phyloP scores from a whole-genome alignment of 176 grass and related monocot genomes.

The Cenchrus fungigraminus region DNA sequence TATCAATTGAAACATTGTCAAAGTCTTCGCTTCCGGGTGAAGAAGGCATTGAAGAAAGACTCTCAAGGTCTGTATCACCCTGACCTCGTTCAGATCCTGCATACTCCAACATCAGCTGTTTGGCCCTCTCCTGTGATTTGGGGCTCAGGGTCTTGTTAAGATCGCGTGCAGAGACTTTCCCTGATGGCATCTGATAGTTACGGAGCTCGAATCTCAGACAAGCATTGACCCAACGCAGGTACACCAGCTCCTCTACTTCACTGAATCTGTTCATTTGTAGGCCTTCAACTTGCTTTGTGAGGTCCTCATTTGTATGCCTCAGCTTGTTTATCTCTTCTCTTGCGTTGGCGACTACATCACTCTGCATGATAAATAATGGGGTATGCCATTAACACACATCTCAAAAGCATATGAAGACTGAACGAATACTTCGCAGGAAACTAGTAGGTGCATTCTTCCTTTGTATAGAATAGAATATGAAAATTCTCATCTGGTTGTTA shows the following conservation, averaged over 20 bases:
- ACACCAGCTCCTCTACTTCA: slow-evolving; percentile 93
- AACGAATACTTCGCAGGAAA: not conserved
- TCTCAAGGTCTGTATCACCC: slow-evolving; percentile 90
- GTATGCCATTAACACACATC: slow-evolving; percentile 26
- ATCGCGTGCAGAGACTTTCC: slow-evolving; percentile 73
- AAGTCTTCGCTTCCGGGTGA: slow-evolving; percentile 87
- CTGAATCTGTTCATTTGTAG: slow-evolving; percentile 95
- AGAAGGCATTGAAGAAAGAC: slow-evolving; percentile 73
- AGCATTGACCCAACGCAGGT: slow-evolving; percentile 94
- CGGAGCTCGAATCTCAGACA: slow-evolving; percentile 90
- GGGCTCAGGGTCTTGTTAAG: slow-evolving; percentile 90
- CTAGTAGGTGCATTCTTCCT: slow-evolving; percentile 12
- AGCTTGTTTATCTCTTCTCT: slow-evolving; percentile 82
- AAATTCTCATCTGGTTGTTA: slow-evolving; percentile 33
- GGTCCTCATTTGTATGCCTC: slow-evolving; percentile 77
- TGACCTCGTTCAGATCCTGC: slow-evolving; percentile 86
- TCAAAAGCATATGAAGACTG: not conserved
- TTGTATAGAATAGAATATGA: not conserved
- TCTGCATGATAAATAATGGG: slow-evolving; percentile 52
- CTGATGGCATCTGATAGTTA: slow-evolving; percentile 72
- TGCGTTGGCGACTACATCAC: slow-evolving; percentile 64
- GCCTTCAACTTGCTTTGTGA: slow-evolving; percentile 96
- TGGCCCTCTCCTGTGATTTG: slow-evolving; percentile 79
- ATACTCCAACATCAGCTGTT: slow-evolving; percentile 88
- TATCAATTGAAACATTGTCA: slow-evolving; percentile 82